Percentiles rank a stretch among this genome's conserved stretches.
Evolutionary conservation across 306 rosid species (phyloP).

Genomic region (Vigna trinervia): DNA sequence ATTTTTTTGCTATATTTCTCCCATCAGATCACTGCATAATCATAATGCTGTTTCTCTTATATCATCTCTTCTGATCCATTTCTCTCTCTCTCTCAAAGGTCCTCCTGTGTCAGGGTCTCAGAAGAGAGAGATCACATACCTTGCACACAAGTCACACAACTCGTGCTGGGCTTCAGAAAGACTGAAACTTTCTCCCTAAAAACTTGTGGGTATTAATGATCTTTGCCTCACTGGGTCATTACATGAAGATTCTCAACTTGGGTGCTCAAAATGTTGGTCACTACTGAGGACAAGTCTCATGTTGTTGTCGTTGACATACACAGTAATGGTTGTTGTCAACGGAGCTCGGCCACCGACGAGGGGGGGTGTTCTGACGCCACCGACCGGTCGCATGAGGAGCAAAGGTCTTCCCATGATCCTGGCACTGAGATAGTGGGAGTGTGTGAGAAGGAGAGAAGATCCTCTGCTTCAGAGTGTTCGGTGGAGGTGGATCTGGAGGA

Average conservation of each 20-base stretch:
- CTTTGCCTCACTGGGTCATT: slow-evolving; percentile 51
- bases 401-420: slow-evolving; percentile 46
- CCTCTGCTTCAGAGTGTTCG: slow-evolving; percentile 63
- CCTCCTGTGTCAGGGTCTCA: slow-evolving; percentile 41
- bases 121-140: slow-evolving; percentile 46
- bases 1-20: slow-evolving; percentile 21
- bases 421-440: slow-evolving; percentile 64
- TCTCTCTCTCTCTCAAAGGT: slow-evolving; percentile 39
- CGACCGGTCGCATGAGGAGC: slow-evolving; percentile 49
- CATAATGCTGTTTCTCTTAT: slow-evolving; percentile 44
- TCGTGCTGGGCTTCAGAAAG: slow-evolving; percentile 35
- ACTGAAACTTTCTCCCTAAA: slow-evolving; percentile 41
- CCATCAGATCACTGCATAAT: slow-evolving; percentile 39
- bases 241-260: slow-evolving; percentile 75
- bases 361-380: slow-evolving; percentile 30
- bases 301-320: slow-evolving; percentile 50
- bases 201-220: slow-evolving; percentile 56
- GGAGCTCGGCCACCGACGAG: slow-evolving; percentile 47
- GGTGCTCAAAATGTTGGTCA: slow-evolving; percentile 56
- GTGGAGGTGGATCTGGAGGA: slow-evolving; percentile 75
- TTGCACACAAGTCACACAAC: slow-evolving; percentile 43
- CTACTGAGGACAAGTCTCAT: slow-evolving; percentile 53
- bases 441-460: slow-evolving; percentile 52
- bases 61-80: slow-evolving; percentile 32
- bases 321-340: slow-evolving; percentile 46